Evolutionary conservation across 2,329 filamentous ascomycete species (phyloP), one percentile per base, ranked within the genome.

Genomic region (Chaetothyriales sp.): DNA sequence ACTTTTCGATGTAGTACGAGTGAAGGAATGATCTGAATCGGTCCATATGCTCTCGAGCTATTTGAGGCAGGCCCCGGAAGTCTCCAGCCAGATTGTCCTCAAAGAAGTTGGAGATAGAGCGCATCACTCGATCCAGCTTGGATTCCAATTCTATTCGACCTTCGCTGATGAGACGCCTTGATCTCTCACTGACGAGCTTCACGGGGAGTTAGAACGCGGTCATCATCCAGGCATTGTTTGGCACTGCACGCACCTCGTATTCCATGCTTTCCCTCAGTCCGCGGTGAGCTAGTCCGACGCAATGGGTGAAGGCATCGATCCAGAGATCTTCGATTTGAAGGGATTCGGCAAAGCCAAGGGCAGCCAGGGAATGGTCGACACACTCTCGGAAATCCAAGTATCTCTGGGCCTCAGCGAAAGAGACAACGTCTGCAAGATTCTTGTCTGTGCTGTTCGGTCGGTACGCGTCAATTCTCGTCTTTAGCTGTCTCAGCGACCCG

Each of bases 271-370:
- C 54, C 13, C 52, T 49, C 18, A 61, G 53, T 37, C 55, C 57
- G 29, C 55, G 56, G 49, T 59, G 44, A 43, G 54, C 58, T 85
- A 90, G 89, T 44, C 86, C 86, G 37, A 84, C 82, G 62, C 85
- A 88, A 62, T 92, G 86, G 13, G 78, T 75, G 66, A 89, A 88
- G 0, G 86, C 81, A 61, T 86, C 77, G 9, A 81, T 75, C 72
- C 86, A 90, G 10, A 86, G 67, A n/a, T 80, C 74, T 50, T 71
- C 72, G 22, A 84, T 66, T 49, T 77, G 75, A 57, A 81, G 82
- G 19, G 74, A 70, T 61, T 90, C 86, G 1, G 84, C 81, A 44
- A 88, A 74, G 48, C 77, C 77, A 10, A 90, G 68, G 45, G 82
- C 70, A 0, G 81, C 85, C 40, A 89, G 64, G 0, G 85, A 81